Base-by-base conservation (phyloP, 805 yeast species). In the Clavispora carvajalis region DNA sequence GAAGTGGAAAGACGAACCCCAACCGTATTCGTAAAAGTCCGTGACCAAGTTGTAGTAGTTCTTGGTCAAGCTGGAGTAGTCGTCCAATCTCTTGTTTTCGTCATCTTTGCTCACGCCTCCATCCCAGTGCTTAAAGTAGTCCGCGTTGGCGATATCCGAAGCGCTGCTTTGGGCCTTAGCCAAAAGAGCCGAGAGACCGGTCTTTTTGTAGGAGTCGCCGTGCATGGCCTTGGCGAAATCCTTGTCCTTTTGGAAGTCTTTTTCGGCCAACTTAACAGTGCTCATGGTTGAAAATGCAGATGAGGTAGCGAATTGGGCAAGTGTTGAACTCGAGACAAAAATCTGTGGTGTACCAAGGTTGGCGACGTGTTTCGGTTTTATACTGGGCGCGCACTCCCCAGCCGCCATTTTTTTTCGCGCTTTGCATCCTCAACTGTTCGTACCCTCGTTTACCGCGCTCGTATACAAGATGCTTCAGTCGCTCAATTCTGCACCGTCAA, bases 1-100 rank as follows among this genome's bases (percentile, higher is more conserved):
- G 66, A 93, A 93, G 67, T 93, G 99, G 87, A 93, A 93, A 12
- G 96, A 87, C 13, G 96, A 77, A 51, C 99, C 99, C 99, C 99
- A 93, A 37, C 99, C 99, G 66, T 93, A 91, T 71, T 93, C 99
- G 74, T 93, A 93, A 58, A 93, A 93, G 67, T 91, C 99, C 22
- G 99, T 93, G 37, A 87, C 97, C 60, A 91, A 80, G 70, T 93
- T 93, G 74, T 91, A 91, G 75, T 91, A 91, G 61, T 93, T 95
- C 63, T 86, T 90, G 40, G 99, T 93, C 54, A 89, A 77, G 51
- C 83, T 82, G 43, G 95, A 85, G 71, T 91, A 91, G 65, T 90
- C 96, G 30, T 75, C 77, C 46, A 89, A 70, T 67, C 99, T 76
- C 58, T 69, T 65, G 38, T 77, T 69, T 69, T 89, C 85, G 59